A percentile compares a stretch with the other conserved stretches of the same genome.
phyloP scores from a whole-genome alignment of 1,284 basidiomycete species.

The Limonomyces culmigenus region DNA sequence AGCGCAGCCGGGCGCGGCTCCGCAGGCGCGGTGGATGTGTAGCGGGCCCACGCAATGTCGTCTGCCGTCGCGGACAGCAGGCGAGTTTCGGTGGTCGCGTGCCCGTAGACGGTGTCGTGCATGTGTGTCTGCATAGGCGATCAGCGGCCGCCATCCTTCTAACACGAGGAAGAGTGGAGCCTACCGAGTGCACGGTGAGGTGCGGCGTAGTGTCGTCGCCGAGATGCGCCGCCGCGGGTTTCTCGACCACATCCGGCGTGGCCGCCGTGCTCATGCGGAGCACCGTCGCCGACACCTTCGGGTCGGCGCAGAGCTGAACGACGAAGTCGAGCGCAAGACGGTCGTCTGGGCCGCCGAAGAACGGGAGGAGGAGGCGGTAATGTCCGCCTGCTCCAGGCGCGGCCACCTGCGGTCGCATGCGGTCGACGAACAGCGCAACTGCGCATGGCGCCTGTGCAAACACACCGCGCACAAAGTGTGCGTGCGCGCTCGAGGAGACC shows the following conservation, averaged over 20 bases:
- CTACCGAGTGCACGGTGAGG: constrained; percentile 5
- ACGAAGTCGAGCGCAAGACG: constrained; percentile 40
- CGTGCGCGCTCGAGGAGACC: constrained; percentile 22
- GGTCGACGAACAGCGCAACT: constrained; percentile 57
- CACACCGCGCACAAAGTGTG: constrained; percentile 42
- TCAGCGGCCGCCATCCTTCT: too few species aligned
- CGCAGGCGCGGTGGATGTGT: constrained; percentile 15
- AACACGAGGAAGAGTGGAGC: too few species aligned
- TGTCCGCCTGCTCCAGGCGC: constrained; percentile 11
- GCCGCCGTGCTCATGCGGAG: constrained; percentile 33
- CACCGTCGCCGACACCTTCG: constrained; percentile 35
- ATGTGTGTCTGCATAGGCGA: too few species aligned
- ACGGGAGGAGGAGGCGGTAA: constrained; percentile 44
- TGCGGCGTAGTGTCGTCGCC: constrained; percentile 11
- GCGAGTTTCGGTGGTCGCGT: constrained; percentile 20
- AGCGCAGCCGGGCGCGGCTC: constrained; percentile 12
- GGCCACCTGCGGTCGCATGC: constrained; percentile 26
- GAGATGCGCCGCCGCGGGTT: constrained; percentile 11
- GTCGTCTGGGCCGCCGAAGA: constrained; percentile 61
- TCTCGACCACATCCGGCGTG: constrained; percentile 8
- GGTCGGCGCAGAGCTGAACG: constrained; percentile 38
- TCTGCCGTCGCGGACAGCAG: constrained; percentile 30
- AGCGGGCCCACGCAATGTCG: constrained; percentile 21
- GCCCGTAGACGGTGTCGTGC: constrained; percentile 28
- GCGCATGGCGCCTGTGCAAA: constrained; percentile 33